phyloP scores from a whole-genome alignment of 441 rosid genomes.

The Iberis amara region DNA sequence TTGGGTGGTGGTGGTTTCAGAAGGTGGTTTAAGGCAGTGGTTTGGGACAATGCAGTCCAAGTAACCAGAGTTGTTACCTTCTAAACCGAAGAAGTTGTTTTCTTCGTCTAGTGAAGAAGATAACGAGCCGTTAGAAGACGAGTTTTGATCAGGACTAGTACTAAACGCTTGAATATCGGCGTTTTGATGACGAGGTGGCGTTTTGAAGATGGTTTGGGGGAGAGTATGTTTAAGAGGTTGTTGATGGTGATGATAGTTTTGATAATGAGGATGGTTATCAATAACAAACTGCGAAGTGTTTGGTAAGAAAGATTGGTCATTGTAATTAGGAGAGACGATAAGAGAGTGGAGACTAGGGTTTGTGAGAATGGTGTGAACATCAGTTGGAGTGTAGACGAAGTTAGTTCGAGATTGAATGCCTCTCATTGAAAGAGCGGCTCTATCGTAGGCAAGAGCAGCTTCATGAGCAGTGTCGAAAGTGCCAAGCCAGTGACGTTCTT shows the following conservation, averaged over 20 bases:
- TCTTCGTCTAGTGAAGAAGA: conserved; percentile 42
- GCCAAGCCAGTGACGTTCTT: conserved; percentile 92
- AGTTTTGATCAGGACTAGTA: conserved; percentile 29
- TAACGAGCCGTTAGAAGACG: conserved; percentile 30
- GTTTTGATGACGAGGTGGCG: conserved; percentile 26
- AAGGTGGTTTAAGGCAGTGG: conserved; percentile 75
- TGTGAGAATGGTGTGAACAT: conserved; percentile 36
- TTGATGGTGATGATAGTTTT: conserved; percentile 28
- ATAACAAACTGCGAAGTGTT: conserved; percentile 38
- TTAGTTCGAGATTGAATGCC: conserved; percentile 82
- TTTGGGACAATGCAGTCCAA: conserved; percentile 86
- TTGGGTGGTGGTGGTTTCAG: conserved; percentile 25
- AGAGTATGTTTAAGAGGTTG: conserved; percentile 25
- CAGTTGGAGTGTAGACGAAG: conserved; percentile 49
- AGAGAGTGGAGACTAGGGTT: conserved; percentile 37
- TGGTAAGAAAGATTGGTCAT: conserved; percentile 43
- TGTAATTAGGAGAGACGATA: conserved; percentile 45
- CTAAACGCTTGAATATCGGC: conserved; percentile 31
- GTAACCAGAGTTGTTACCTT: conserved; percentile 54
- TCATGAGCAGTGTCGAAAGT: conserved; percentile 91
- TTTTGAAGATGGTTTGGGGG: conserved; percentile 27
- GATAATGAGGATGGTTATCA: conserved; percentile 34
- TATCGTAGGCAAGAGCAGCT: conserved; percentile 85
- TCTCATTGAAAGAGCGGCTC: conserved; percentile 87
- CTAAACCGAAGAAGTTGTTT: conserved; percentile 39